Conservation (phyloP, 768 basidiomycete genomes). For the Tephrocybe sp. region DNA sequence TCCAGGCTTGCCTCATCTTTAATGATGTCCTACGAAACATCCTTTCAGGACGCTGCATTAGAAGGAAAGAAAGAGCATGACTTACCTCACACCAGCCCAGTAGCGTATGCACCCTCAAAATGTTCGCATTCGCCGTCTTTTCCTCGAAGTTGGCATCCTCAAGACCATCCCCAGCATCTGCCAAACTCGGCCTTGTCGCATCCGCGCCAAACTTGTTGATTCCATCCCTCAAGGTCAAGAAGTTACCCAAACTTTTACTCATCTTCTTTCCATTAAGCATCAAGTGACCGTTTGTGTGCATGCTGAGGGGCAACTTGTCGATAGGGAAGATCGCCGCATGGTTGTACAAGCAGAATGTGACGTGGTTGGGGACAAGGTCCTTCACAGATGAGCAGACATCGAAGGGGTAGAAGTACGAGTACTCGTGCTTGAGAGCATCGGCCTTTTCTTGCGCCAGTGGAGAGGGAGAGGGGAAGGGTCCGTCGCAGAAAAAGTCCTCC, state of each 20-base stretch:
- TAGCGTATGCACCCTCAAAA: slow-evolving; percentile 88
- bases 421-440: slow-evolving; percentile 85
- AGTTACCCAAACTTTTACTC: too few species aligned
- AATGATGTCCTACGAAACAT: slow-evolving; percentile 68
- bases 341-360: slow-evolving; percentile 93
- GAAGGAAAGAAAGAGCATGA: slow-evolving; percentile 1
- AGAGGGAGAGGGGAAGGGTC: slow-evolving; percentile 70
- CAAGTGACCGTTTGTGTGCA: slow-evolving; percentile 95
- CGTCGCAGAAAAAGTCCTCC: slow-evolving; percentile 88
- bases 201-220: slow-evolving; percentile 97
- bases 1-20: slow-evolving; percentile 72
- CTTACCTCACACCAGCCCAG: slow-evolving; percentile 88
- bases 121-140: slow-evolving; percentile 95
- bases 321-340: slow-evolving; percentile 94
- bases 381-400: slow-evolving; percentile 98
- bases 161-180: slow-evolving; percentile 41
- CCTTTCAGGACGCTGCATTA: slow-evolving; percentile 7
- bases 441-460: slow-evolving; percentile 75
- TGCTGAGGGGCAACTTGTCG: slow-evolving; percentile 86
- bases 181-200: slow-evolving; percentile 38
- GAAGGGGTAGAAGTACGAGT: slow-evolving; percentile 97
- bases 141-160: slow-evolving; percentile 99
- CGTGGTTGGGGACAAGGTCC: slow-evolving; percentile 92
- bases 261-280: slow-evolving; percentile 98
- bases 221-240: slow-evolving; percentile 84